Evolutionary conservation across 495 filamentous ascomycete species (phyloP), one percentile per base, ranked within the genome.

Genomic region (Trypethelium eluteriae): DNA sequence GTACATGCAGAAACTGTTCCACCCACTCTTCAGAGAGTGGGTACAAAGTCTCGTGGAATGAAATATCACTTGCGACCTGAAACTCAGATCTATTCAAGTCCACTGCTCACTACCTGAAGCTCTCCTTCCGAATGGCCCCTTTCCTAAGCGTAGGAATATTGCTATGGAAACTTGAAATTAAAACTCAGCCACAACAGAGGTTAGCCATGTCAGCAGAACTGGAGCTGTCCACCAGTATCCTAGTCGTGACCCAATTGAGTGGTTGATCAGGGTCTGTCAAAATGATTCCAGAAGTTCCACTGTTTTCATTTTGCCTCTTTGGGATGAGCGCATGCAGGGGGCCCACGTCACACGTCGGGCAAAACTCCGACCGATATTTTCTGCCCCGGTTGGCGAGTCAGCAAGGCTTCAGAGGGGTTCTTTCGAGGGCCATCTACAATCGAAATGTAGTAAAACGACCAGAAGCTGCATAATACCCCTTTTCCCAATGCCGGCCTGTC

Each of bases 281-380:
- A 5, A 16, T 53, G 16, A 14, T 16, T 16, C 49, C 14, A 18
- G 32, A 34, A 59, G 41, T 7, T 59, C 36, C n/a, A 59, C 34
- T 59, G 53, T 59, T 59, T 59, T 59, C 32, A 10, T 59, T 59
- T 59, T n/a, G 36, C 53, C 53, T 59, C 18, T 7, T 59, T 59
- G 32, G 32, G 53, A 59, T 59, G 53, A 9, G 18, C 5, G 25
- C 11, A 7, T 36, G 32, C 6, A 7, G 10, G 32, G 53, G 53
- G n/a, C 32, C 18, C 32, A 36, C 53, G 53, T 14, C 53, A 59
- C 25, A 25, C 25, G 25, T 25, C 25, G 25, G 25, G 25, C 25
- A 25, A 25, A 25, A 25, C 25, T 25, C 25, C 25, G 25, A 25
- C 25, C 25, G 25, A 25, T 25, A 1, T 25, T 25, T 25, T 1